Evolutionary conservation across 768 basidiomycete species (phyloP), one percentile per base, ranked within the genome.

Genomic region (Xanthoconium stramineum): DNA sequence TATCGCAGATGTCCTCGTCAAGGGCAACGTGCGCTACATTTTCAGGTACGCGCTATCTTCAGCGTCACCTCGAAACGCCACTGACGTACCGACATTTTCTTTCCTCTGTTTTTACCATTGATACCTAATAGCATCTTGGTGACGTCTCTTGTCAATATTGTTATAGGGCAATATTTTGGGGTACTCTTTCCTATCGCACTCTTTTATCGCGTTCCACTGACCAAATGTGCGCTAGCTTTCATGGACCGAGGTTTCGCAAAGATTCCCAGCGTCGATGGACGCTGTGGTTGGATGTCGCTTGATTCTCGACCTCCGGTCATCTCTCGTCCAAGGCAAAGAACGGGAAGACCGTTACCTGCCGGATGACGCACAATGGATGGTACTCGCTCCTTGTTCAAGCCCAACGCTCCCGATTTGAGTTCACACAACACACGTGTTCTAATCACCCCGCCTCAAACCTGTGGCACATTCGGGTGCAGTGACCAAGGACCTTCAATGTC

Each of bases 1-100:
- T n/a, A 20, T 67, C 38, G 17, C 59, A 29, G 47, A 51, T 6
- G 36, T 24, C 4, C 53, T 64, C 17, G 11, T 66, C 35, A 61
- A 43, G 33, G 65, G 48, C 6, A 67, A 55, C 14, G 44, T n/a
- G 12, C 15, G 47, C 29, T 66, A 66, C 43, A 57, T 58, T 55
- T 12, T 61, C 13, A 59, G 51, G 65, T 66, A 36, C 38, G 61
- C 1, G 13, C 12, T 2, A 32, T 10, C 11, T 42, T 30, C 33
- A 9, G 1, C 5, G 1, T 4, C 6, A n/a, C 1, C 4, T 28
- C n/a, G 29, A 24, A 12, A 17, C n/a, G 12, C 0, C 20, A 2
- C 24, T 35, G 33, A 28, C 30, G 17, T 28, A 14, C 30, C 33
- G 30, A 13, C 46, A 3, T 12, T 12, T 12, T 35, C 33, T 3